Evolutionary conservation across 352 stramenopile species (phyloP).

Genomic region (Phytophthora niederhauseri): DNA sequence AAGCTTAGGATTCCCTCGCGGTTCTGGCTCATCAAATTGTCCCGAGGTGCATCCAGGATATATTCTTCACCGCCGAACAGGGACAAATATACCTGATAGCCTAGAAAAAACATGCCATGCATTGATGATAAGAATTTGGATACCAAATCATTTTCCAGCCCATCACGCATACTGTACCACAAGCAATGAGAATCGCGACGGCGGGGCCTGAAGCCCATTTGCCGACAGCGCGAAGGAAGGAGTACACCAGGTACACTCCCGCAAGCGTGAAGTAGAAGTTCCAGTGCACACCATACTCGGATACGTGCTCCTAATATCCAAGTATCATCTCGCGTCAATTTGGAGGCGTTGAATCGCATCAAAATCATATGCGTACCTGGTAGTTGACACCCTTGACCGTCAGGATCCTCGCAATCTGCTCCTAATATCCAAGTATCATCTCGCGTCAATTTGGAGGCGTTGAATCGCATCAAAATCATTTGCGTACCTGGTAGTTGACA

Average conservation of each 20-base stretch:
- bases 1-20: constrained; percentile 96
- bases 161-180: constrained; percentile 33
- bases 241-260: constrained; percentile 79
- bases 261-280: constrained; percentile 99
- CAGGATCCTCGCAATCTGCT: constrained; percentile 88
- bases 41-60: constrained; percentile 71
- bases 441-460: background rate
- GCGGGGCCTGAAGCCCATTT: constrained; percentile 51
- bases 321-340: constrained; percentile 1
- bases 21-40: constrained; percentile 92
- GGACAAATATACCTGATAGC: constrained; percentile 87
- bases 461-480: background rate
- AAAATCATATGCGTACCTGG: constrained; percentile 45
- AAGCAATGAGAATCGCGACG: constrained; percentile 43
- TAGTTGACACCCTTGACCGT: constrained; percentile 89
- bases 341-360: background rate
- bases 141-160: background rate
- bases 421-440: constrained; percentile 40
- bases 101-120: constrained; percentile 26
- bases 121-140: background rate
- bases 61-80: constrained; percentile 75
- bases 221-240: constrained; percentile 56
- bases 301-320: constrained; percentile 91
- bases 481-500: constrained; percentile 82
- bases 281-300: constrained; percentile 99